These are phyloP conservation scores for Plasmodium gaboni DNA, from an alignment of 169 alveolate species.

Conservation along the genomic window DNA sequence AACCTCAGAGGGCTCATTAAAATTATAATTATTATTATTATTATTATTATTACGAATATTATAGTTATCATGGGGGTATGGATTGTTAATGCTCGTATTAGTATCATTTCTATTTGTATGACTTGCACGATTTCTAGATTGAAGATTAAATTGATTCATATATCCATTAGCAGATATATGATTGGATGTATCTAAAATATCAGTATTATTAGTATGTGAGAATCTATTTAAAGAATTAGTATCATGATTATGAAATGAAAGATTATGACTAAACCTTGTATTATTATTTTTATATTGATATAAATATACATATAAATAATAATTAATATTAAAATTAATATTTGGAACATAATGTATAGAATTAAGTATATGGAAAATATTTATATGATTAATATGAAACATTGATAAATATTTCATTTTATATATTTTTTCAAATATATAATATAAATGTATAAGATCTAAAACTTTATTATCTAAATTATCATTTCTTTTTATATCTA, in stretches of 20 bases:
- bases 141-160: neutral
- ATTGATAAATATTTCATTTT: conserved; percentile 71
- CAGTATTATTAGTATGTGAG: conserved; percentile 44
- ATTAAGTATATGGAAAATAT: conserved; percentile 32
- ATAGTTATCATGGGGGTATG: neutral
- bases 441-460: conserved; percentile 71
- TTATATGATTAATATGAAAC: conserved; percentile 41
- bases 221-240: conserved; percentile 17
- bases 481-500: conserved; percentile 57
- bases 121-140: neutral
- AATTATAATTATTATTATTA: neutral
- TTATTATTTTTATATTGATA: conserved; percentile 43
- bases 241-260: conserved; percentile 14
- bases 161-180: neutral
- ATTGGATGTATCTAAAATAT: conserved; percentile 4
- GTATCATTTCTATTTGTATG: conserved; percentile 5
- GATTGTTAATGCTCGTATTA: neutral
- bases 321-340: conserved; percentile 60
- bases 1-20: conserved; percentile 66
- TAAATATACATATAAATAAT: conserved; percentile 60
- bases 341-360: conserved; percentile 66
- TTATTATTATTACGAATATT: neutral
- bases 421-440: conserved; percentile 66
- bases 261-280: conserved; percentile 7
- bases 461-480: conserved; percentile 23